Base-by-base conservation (phyloP, 352 stramenopile species). In the Globisporangium nunn region DNA sequence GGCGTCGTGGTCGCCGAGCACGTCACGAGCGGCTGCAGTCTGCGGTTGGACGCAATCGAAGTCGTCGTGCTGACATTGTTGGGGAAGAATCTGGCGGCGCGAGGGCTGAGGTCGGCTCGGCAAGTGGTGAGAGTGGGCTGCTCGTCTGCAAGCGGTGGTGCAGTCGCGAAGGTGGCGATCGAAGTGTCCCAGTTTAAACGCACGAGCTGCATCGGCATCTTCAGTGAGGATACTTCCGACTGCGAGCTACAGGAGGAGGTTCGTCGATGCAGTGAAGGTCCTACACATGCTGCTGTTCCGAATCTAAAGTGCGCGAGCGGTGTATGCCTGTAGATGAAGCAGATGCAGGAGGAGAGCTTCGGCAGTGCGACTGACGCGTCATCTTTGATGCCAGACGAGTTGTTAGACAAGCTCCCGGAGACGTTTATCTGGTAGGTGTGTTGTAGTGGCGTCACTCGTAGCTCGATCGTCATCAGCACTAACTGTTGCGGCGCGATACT, bases 241-340 rank as follows among this genome's bases (percentile, higher is more conserved):
- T 7, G 44, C 3, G 59, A 65, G 54, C 23, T 65, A 3, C 39
- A 53, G 29, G 47, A 46, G 18, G 35, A 57, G 54, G 59, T 61
- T 11, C 15, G 31, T 35, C 30, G 23, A 23, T 23, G 23, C 23
- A 23, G 23, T 23, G 23, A 1, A 23, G 23, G 23, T 23, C 23
- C 23, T 23, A 23, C 23, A 23, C 23, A 23, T 23, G 23, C 23
- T 23, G 23, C 23, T 23, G 23, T 23, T 23, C 23, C 23, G 23
- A 23, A 23, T 23, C 23, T 23, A 23, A 23, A 23, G 23, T 23
- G 23, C 23, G 23, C 23, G 23, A 23, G 23, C 23, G 23, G 23
- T 23, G 23, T 23, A 23, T 23, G 23, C 1, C 18, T 17, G 44
- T n/a, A 44, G 33, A 37, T 37, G 33, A 8, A 37, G 4, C 8